These are phyloP conservation scores for Coemansia biformis DNA, from an alignment of 192 early-diverging fungal genomes.

Conservation along the genomic window DNA sequence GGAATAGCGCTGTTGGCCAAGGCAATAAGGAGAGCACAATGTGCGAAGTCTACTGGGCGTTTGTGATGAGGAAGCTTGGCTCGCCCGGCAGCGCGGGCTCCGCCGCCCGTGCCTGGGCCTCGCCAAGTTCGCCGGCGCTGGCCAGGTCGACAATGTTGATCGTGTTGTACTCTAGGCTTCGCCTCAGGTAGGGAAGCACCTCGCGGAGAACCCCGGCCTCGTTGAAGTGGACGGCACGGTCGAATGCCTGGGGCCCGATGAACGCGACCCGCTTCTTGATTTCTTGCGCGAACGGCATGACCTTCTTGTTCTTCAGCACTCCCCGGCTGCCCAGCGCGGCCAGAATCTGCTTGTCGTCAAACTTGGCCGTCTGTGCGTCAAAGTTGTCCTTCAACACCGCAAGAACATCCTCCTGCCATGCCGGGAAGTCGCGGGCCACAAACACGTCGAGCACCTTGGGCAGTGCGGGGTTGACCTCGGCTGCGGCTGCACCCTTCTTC, in stretches of 20 bases:
- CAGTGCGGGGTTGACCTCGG: slow-evolving; percentile 53
- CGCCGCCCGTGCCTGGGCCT: slow-evolving; percentile 22
- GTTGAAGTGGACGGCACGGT: slow-evolving; percentile 75
- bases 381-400: slow-evolving; percentile 56
- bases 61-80: slow-evolving; percentile 40
- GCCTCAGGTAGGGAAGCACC: slow-evolving; percentile 53
- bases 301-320: slow-evolving; percentile 88
- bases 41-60: slow-evolving; percentile 2
- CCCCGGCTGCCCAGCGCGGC: slow-evolving; percentile 61
- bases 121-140: slow-evolving; percentile 32
- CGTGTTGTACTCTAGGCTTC: slow-evolving; percentile 54
- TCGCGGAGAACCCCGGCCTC: slow-evolving; percentile 66
- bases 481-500: slow-evolving; percentile 64
- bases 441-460: slow-evolving; percentile 73
- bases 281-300: slow-evolving; percentile 92
- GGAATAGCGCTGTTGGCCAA: too few relatives aligned
- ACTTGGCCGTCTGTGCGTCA: slow-evolving; percentile 52
- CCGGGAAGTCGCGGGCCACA: slow-evolving; percentile 79
- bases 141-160: slow-evolving; percentile 48
- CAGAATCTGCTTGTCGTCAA: slow-evolving; percentile 72
- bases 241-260: slow-evolving; percentile 66
- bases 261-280: slow-evolving; percentile 77
- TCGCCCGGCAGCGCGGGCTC: slow-evolving; percentile 45
- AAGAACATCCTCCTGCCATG: slow-evolving; percentile 82
- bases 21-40: too few relatives aligned